Conservation (phyloP, 805 yeast genomes). For the Yarrowia sp. region DNA sequence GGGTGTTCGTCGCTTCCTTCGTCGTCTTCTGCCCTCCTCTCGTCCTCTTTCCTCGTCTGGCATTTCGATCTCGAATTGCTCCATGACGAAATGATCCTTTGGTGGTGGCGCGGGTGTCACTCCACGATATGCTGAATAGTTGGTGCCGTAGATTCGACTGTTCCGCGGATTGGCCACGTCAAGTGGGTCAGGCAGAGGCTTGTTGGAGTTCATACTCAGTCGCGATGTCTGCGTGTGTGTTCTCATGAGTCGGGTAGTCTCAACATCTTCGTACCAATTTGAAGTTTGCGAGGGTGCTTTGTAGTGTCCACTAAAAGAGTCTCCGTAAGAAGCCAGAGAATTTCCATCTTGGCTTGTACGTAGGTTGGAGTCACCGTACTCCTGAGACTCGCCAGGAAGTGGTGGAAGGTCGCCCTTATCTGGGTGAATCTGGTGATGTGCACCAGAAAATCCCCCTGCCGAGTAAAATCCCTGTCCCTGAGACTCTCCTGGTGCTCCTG, state of each 20-base stretch:
- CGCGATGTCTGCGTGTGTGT: constrained; percentile 5
- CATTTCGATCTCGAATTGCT: constrained; percentile 4
- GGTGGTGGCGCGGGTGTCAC: constrained; percentile 14
- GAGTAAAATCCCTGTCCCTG: constrained; percentile 5
- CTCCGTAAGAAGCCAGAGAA: constrained; percentile 3
- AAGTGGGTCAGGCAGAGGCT: constrained; percentile 7
- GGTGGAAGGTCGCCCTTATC: constrained; percentile 20
- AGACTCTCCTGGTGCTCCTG: neutral
- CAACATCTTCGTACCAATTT: constrained; percentile 11
- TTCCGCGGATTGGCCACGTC: constrained; percentile 17
- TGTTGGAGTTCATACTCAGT: constrained; percentile 17
- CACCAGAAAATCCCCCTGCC: constrained; percentile 18
- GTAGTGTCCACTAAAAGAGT: constrained; percentile 9
- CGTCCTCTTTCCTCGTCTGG: neutral
- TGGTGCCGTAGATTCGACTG: constrained; percentile 19
- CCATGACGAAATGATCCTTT: constrained; percentile 18
- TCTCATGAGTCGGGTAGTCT: constrained; percentile 14
- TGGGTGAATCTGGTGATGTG: constrained; percentile 10
- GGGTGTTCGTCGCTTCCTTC: constrained; percentile 11
- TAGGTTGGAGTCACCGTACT: constrained; percentile 6
- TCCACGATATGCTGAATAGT: constrained; percentile 21
- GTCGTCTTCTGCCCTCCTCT: constrained; percentile 2
- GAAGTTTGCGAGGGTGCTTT: constrained; percentile 7
- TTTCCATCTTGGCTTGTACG: constrained; percentile 14
- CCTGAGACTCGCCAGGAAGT: constrained; percentile 8